These are phyloP conservation scores for Dorcoceras hygrometricum DNA, from an alignment of 257 asterid species.

Conservation along the genomic window DNA sequence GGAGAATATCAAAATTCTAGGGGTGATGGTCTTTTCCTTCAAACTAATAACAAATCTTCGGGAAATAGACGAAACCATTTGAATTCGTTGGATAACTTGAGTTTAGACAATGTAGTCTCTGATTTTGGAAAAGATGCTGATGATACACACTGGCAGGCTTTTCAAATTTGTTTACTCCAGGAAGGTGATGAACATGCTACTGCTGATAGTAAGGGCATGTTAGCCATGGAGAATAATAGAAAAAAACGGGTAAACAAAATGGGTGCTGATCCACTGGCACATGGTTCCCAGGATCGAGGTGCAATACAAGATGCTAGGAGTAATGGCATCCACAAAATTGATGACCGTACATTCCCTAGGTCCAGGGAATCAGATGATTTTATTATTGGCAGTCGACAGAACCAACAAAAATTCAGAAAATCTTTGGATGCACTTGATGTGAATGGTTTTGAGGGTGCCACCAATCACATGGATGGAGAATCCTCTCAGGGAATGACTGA, in stretches of 20 bases:
- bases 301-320: slow-evolving; percentile 47
- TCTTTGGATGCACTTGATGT: slow-evolving; percentile 51
- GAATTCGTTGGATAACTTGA: slow-evolving; percentile 35
- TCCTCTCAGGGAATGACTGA: slow-evolving; percentile 53
- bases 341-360: slow-evolving; percentile 35
- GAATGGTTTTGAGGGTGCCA: slow-evolving; percentile 39
- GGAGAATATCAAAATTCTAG: slow-evolving; percentile 39
- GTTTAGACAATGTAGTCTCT: slow-evolving; percentile 35
- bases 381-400: slow-evolving; percentile 44
- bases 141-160: slow-evolving; percentile 60
- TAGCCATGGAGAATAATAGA: slow-evolving; percentile 52
- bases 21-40: slow-evolving; percentile 34
- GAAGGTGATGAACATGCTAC: slow-evolving; percentile 54
- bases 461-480: slow-evolving; percentile 39
- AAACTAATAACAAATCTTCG: slow-evolving; percentile 38
- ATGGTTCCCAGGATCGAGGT: slow-evolving; percentile 36
- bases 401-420: slow-evolving; percentile 39
- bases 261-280: slow-evolving; percentile 50
- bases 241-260: slow-evolving; percentile 43
- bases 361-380: slow-evolving; percentile 52
- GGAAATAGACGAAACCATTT: slow-evolving; percentile 44
- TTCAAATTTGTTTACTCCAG: slow-evolving; percentile 46
- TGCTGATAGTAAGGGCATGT: slow-evolving; percentile 44
- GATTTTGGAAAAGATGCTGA: slow-evolving; percentile 50
- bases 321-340: slow-evolving; percentile 31